Base-by-base conservation (phyloP, 129 eudicot genomes). In the Flaveria linearis region DNA sequence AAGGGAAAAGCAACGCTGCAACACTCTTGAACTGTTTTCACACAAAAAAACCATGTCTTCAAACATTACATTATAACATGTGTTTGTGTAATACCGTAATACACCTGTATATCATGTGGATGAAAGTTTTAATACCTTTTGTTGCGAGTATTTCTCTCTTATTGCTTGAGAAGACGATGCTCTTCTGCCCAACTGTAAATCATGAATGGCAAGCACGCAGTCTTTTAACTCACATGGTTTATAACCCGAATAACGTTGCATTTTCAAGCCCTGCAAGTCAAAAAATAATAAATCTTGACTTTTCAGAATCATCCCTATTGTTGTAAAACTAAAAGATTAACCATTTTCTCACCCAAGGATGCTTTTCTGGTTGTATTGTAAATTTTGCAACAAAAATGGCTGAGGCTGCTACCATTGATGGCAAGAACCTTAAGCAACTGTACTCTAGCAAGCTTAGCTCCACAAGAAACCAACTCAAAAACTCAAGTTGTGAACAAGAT, bases 371-470 rank as follows among this genome's bases (percentile, higher is more conserved):
- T 63, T 86, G 82, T 25, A 86, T 72, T 73, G 85, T 88, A 79
- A 88, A 79, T 22, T 79, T 91, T 56, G 95, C 83, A 17, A 88
- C 82, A 84, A 91, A 91, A 77, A 87, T 69, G 30, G 81, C 92
- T 42, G 97, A 88, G 53, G 97, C 95, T 74, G 97, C 97, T 72
- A 87, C 74, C 62, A 81, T 53, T 73, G 97, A 91, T 71, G 97
- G 97, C 83, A 88, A 75, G 86, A 88, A 88, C 74, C 80, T 71
- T 74, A 88, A 79, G 76, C 89, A 87, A 30, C 71, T 75, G 71
- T 88, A 88, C 76, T 91, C 95, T 67, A 88, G 28, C 71, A 91
- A 80, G 82, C 97, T 88, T 47, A 91, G 80, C 86, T 91, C 97
- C 64, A 84, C 95, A 8, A 91, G 90, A 68, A 83, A 91, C 84